A percentile compares a stretch with the other conserved stretches of the same genome.
Evolutionary conservation across 1,139 yeast genomes (phyloP).

Genomic region (Yamadazyma blattariae): DNA sequence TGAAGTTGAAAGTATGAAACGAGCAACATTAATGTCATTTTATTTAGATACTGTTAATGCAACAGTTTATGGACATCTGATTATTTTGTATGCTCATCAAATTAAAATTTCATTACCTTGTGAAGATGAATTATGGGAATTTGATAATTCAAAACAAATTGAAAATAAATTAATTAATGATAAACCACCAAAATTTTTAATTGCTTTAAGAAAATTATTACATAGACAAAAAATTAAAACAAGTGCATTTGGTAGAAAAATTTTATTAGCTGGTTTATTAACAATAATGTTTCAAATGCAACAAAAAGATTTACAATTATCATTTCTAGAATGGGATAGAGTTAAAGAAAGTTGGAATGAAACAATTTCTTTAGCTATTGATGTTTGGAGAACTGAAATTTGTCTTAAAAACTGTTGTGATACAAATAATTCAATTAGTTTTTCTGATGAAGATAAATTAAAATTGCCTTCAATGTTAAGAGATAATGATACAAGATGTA

Average conservation of each 20-base stretch:
- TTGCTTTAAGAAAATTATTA: constrained; percentile 53
- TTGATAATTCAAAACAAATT: constrained; percentile 15
- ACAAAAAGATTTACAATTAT: constrained; percentile 58
- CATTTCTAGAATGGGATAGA: constrained; percentile 29
- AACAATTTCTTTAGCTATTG: constrained; percentile 57
- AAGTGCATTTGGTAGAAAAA: constrained; percentile 57
- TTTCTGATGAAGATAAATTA: constrained; percentile 9
- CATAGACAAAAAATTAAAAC: constrained; percentile 51
- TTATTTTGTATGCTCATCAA: constrained; percentile 29
- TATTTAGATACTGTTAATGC: constrained; percentile 32
- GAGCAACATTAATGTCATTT: constrained; percentile 31
- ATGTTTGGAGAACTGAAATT: constrained; percentile 50
- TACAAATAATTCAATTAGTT: constrained; percentile 14
- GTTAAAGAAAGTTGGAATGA: constrained; percentile 58
- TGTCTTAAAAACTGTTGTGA: constrained; percentile 30
- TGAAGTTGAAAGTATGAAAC: constrained; percentile 30
- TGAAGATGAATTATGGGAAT: constrained; percentile 31
- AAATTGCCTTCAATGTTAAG: constrained; percentile 21
- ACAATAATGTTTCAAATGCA: constrained; percentile 72
- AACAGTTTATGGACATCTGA: constrained; percentile 29
- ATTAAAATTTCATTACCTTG: constrained; percentile 29
- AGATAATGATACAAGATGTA: constrained; percentile 40
- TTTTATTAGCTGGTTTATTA: constrained; percentile 62
- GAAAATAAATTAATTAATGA: constrained; percentile 7
- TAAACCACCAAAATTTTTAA: constrained; percentile 37